Percentiles rank a stretch among this genome's conserved stretches.
Evolutionary conservation across 2,329 filamentous ascomycete species (phyloP).

Genomic region (Chaetomium olivaceum): DNA sequence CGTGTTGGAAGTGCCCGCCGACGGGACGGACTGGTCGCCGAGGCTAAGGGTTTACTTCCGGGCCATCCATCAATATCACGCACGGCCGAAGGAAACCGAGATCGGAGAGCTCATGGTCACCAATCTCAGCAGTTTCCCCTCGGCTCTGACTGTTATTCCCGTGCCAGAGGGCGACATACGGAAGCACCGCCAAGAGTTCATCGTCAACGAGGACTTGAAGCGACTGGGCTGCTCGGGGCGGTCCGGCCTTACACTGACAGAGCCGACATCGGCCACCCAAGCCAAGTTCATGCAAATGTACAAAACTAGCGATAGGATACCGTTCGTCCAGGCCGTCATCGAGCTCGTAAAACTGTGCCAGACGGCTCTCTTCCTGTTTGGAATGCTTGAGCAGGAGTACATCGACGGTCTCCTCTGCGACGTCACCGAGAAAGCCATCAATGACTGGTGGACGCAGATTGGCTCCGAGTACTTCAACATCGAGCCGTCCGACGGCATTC

Average conservation of each 20-base stretch:
- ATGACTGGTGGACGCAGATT: conserved; percentile 95
- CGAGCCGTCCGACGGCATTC: conserved; percentile 87
- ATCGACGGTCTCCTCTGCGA: conserved; percentile 92
- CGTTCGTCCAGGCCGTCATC: conserved; percentile 74
- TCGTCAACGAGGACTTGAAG: conserved; percentile 94
- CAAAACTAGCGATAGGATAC: conserved; percentile 78
- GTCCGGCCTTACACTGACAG: conserved; percentile 76
- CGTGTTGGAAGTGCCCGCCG: conserved; percentile 77
- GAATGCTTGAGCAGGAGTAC: conserved; percentile 82
- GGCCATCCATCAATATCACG: conserved; percentile 81
- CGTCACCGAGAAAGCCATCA: conserved; percentile 83
- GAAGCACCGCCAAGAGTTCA: conserved; percentile 78
- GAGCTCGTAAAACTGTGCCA: conserved; percentile 93
- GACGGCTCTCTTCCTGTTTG: conserved; percentile 82
- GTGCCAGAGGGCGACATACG: conserved; percentile 84
- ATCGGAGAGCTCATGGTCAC: conserved; percentile 90
- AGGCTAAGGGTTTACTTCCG: conserved; percentile 81
- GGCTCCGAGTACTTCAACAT: conserved; percentile 89
- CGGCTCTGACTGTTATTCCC: conserved; percentile 85
- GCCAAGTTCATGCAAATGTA: conserved; percentile 93
- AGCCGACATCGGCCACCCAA: conserved; percentile 77
- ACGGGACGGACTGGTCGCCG: conserved; percentile 78
- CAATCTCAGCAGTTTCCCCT: conserved; percentile 89
- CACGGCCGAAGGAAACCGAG: conserved; percentile 76
- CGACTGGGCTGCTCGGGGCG: conserved; percentile 88